Percentiles rank a stretch among this genome's conserved stretches.
Evolutionary conservation across 2,329 filamentous ascomycete genomes (phyloP).

Genomic region (Stagonosporopsis rhizophila): DNA sequence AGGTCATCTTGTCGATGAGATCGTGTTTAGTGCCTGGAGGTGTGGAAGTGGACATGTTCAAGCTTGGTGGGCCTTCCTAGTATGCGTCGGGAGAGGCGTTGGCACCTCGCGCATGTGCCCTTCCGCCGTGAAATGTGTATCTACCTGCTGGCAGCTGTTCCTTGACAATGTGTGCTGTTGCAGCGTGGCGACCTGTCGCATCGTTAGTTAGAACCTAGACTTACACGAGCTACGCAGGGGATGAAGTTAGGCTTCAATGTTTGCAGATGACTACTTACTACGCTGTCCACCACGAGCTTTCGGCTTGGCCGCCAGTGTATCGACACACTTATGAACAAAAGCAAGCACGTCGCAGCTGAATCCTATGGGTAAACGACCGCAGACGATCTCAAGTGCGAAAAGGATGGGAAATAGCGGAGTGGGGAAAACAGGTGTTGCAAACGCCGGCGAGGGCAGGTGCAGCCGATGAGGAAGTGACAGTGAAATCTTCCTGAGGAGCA

Average conservation of each 20-base stretch:
- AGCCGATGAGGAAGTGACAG: conserved; percentile 3
- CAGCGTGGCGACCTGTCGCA: conserved; percentile 29
- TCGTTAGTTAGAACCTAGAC: neutral
- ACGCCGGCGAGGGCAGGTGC: conserved; percentile 3
- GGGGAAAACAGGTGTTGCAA: neutral
- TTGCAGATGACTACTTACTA: conserved; percentile 27
- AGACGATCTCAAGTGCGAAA: neutral
- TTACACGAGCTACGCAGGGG: neutral
- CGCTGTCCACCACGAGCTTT: conserved; percentile 26
- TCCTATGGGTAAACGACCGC: neutral
- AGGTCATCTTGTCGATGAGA: conserved; percentile 40
- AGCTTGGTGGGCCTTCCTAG: conserved; percentile 7
- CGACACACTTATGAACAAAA: neutral
- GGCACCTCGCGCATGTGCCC: conserved; percentile 35
- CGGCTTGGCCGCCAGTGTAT: conserved; percentile 31
- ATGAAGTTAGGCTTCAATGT: neutral
- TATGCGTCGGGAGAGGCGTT: conserved; percentile 18
- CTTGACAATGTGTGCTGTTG: conserved; percentile 19
- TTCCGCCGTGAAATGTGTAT: conserved; percentile 5
- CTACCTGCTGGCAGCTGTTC: conserved; percentile 29
- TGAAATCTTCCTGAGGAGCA: neutral
- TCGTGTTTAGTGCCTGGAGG: conserved; percentile 5
- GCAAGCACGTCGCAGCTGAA: too few species aligned
- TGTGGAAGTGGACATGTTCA: conserved; percentile 20
- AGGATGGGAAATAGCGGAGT: neutral